Base-by-base conservation (phyloP, 805 yeast genomes). In the Jamesozyma piceae region DNA sequence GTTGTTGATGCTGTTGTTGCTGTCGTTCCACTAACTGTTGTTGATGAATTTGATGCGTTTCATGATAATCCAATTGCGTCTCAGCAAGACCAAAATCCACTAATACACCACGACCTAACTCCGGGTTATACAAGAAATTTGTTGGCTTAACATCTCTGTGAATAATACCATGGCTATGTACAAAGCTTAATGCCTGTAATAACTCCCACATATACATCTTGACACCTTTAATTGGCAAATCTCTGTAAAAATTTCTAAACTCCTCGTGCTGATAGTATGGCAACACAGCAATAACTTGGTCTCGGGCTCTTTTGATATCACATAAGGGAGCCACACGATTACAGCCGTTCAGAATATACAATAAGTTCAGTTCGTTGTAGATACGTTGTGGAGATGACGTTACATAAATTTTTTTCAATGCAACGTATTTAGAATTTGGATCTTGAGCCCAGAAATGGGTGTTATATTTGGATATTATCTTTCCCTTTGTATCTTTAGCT, bases 61-160 rank as follows among this genome's bases (percentile, higher is more conserved):
- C 18, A 42, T 22, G 27, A 37, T 51, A 52, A 36, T 55, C 55
- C 20, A 43, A 35, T 46, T 71, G 74, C 49, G 71, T 69, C 62
- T 88, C 96, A 2, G 97, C 97, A 35, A 88, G 68, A 2, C 97
- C 97, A 68, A 88, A 89, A 65, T 88, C 97, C 4, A 88, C 95
- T 34, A 88, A 64, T 1, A 86, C 90, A 5, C 97, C 97, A 41
- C 74, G 64, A 60, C 88, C 82, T 59, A 78, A 78, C 46, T 74
- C 75, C 21, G 89, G 72, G 41, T 58, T 65, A 46, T 81, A 78
- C 55, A 86, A 60, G 42, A 85, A 75, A 56, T 85, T 85, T 39
- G 80, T 86, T 1, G 92, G 88, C 60, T 92, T 92, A 90, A n/a
- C n/a, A n/a, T n/a, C n/a, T n/a, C n/a, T n/a, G n/a, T n/a, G n/a